These are phyloP conservation scores for Sporothrix variecibatus DNA, from an alignment of 2,329 filamentous ascomycete species.

Conservation along the genomic window DNA sequence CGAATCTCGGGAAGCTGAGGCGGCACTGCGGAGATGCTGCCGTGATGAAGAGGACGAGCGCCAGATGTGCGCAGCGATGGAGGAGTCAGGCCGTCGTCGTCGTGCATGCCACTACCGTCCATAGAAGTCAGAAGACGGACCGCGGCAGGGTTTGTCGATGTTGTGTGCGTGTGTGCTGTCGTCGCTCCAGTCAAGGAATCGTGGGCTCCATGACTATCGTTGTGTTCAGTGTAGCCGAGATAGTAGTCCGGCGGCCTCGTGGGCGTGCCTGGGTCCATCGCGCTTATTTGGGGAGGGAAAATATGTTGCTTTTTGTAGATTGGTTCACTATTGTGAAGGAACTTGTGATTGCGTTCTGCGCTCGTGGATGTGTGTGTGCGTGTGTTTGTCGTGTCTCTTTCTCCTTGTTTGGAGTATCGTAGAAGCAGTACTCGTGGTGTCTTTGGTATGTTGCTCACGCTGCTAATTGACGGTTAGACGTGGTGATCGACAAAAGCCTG, in stretches of 20 bases:
- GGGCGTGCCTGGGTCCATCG: slow-evolving; percentile 55
- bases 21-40: slow-evolving; percentile 15
- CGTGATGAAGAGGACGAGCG: neutral
- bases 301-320: neutral
- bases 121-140: slow-evolving; percentile 64
- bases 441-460: slow-evolving; percentile 8
- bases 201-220: slow-evolving; percentile 54
- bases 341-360: no score
- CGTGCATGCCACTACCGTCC: slow-evolving; percentile 44
- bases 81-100: slow-evolving; percentile 26
- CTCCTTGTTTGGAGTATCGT: neutral
- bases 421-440: neutral
- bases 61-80: slow-evolving; percentile 19
- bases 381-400: neutral
- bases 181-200: slow-evolving; percentile 46
- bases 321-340: neutral
- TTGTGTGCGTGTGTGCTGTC: slow-evolving; percentile 37
- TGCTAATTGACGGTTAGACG: neutral
- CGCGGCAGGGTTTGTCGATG: slow-evolving; percentile 48
- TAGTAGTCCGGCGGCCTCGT: slow-evolving; percentile 57
- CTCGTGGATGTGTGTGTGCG: no score
- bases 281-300: neutral
- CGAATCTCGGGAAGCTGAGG: slow-evolving; percentile 36
- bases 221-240: slow-evolving; percentile 58
- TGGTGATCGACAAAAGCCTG: neutral